phyloP scores from a whole-genome alignment of 176 grass and related monocot species.

The Juncus inflexus region DNA sequence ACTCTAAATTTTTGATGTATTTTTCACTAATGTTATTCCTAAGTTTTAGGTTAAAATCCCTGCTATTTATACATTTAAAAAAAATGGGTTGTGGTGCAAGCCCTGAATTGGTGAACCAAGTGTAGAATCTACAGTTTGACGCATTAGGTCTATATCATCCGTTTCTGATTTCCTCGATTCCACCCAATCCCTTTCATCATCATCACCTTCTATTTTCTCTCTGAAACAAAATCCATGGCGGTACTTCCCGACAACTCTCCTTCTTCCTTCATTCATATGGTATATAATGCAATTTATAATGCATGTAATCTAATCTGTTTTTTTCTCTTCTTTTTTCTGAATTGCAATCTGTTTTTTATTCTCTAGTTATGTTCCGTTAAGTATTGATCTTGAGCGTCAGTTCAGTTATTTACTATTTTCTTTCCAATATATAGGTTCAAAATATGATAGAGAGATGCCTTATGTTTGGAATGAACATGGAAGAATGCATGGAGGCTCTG shows the following conservation, averaged over 20 bases:
- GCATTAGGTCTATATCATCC: constrained; percentile 53
- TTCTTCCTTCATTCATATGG: constrained; percentile 70
- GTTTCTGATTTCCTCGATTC: constrained; percentile 1
- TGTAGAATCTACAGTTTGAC: constrained; percentile 30
- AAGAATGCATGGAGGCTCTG: constrained; percentile 76
- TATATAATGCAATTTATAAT: constrained; percentile 11
- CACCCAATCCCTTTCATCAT: neutral
- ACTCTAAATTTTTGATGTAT: too few species aligned
- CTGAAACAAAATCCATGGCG: constrained; percentile 37
- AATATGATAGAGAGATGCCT: constrained; percentile 84
- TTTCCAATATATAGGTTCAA: constrained; percentile 42
- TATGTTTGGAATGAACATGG: constrained; percentile 83
- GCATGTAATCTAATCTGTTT: neutral
- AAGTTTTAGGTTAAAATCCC: too few species aligned
- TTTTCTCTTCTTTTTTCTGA: neutral
- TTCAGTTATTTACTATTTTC: neutral
- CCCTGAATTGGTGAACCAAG: neutral
- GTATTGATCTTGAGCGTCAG: neutral
- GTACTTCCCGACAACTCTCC: constrained; percentile 27
- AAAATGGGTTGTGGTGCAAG: too few species aligned
- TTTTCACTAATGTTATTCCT: too few species aligned
- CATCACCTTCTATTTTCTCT: neutral
- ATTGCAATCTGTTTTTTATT: neutral
- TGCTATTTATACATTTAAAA: too few species aligned
- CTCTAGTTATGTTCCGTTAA: neutral